Evolutionary conservation across 208 protist species (phyloP), one percentile per base, ranked within the genome.

Genomic region (Kentomonas sorsogonicus): DNA sequence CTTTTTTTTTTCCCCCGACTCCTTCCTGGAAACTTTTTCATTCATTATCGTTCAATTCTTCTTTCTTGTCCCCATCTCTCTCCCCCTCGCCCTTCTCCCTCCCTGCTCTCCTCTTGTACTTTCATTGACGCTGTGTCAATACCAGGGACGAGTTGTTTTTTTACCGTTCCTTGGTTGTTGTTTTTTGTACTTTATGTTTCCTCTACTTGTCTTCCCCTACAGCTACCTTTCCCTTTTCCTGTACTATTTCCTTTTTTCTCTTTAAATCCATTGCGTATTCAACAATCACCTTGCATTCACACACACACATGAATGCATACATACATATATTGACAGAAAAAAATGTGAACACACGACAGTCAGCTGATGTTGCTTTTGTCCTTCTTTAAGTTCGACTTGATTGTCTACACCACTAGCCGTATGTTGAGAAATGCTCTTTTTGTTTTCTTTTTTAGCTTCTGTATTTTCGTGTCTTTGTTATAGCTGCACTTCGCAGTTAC

Each of bases 1-100:
- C 15, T 41, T 30, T 56, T 27, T 31, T 44, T 20, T 2, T 11
- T 56, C 30, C 44, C 20, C 25, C n/a, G 30, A 22, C 6, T 51
- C 6, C n/a, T n/a, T n/a, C 18, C 18, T 27, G 23, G 15, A 26
- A 20, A 27, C 43, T n/a, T 39, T 18, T 13, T 53, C 5, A n/a
- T 13, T n/a, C 31, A 33, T 57, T 53, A 40, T 56, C 46, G 10
- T 33, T 40, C 5, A 40, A 22, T 51, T 36, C 51, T 16, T 46
- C 60, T 63, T 54, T 60, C 2, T 60, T 50, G 57, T 40, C n/a
- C n/a, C n/a, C n/a, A n/a, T n/a, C 20, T 34, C 7, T n/a, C 20
- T 18, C 9, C 3, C n/a, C 18, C 30, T 53, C 48, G 6, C 39
- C 48, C 30, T 53, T 53, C 48, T 53, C 48, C 31, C 48, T 22